These are phyloP conservation scores for Polytrichum formosum DNA, from an alignment of 225 moss, liverwort and hornwort genomes.

Conservation along the genomic window DNA sequence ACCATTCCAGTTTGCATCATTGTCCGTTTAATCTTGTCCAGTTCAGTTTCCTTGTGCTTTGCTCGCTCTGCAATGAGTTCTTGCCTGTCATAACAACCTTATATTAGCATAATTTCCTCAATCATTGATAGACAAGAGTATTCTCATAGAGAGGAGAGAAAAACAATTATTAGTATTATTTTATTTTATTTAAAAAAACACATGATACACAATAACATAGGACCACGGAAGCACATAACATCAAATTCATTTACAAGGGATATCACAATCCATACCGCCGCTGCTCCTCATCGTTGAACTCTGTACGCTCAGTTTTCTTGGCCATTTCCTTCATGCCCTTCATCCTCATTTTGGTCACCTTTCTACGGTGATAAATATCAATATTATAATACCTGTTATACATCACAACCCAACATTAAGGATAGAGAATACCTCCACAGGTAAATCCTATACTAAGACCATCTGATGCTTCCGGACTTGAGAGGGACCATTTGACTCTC, in stretches of 20 bases:
- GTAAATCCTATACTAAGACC: too few relatives aligned
- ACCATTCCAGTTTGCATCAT: slow-evolving; percentile 99
- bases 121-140: background rate
- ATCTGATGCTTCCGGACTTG: too few relatives aligned
- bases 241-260: background rate
- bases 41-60: slow-evolving; percentile 79
- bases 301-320: slow-evolving; percentile 72
- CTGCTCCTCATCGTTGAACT: slow-evolving; percentile 97
- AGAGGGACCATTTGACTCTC: too few relatives aligned
- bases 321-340: slow-evolving; percentile 80
- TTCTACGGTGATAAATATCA: slow-evolving; percentile 85
- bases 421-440: too few relatives aligned
- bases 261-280: slow-evolving; percentile 42
- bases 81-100: slow-evolving; percentile 41
- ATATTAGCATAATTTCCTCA: background rate
- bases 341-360: slow-evolving; percentile 63
- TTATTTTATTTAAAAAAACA: too few relatives aligned
- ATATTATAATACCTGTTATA: slow-evolving; percentile 84
- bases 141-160: background rate
- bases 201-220: too few relatives aligned
- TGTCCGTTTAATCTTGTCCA: slow-evolving; percentile 77
- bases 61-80: slow-evolving; percentile 82
- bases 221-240: too few relatives aligned
- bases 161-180: too few relatives aligned
- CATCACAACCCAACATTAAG: background rate